Evolutionary conservation across 2,329 filamentous ascomycete species (phyloP), one percentile per base, ranked within the genome.

Genomic region (Magnaporthales sp.): DNA sequence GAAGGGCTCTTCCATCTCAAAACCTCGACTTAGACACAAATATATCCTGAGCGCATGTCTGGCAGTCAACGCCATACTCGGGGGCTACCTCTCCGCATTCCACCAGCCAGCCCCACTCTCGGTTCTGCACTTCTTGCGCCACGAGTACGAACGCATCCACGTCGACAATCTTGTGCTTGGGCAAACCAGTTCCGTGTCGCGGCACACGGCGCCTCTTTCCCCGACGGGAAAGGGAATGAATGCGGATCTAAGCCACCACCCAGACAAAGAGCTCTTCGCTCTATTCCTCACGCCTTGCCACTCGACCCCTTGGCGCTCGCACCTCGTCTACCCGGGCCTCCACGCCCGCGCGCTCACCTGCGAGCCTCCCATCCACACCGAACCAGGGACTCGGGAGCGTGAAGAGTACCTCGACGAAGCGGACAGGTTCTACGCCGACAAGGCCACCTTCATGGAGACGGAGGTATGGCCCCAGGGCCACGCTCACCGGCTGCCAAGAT

Each of bases 271-370:
- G 67, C 81, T 87, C 11, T 89, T 89, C 72, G 86, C 89, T 38
- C 89, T 90, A 24, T 97, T 98, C 78, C 84, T 99, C 27, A 96
- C 93, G 84, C 95, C 95, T 10, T 99, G 95, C 79, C 95, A 99
- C 81, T 91, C 91, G 70, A 98, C 94, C 0, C 94, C 95, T 2
- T 98, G 95, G 94, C 90, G 93, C 72, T 93, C 90, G 19, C 91
- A 96, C 73, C 84, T 98, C 54, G 82, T 96, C 68, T 86, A 95
- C 73, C 86, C 91, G 0, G 79, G 81, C 31, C 87, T 97, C 66
- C 79, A 86, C 67, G 93, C 92, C 4, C 93, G 93, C 82, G 94
- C 93, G 0, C 81, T 98, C 19, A 90, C 91, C 6, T 99, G 95
- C 77, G 93, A 97, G 71, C 95, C 95, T 1, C 95, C 95, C 0